Base-by-base conservation (phyloP, 1,139 yeast genomes). In the Hyphopichia wangnamkhiaoensis region DNA sequence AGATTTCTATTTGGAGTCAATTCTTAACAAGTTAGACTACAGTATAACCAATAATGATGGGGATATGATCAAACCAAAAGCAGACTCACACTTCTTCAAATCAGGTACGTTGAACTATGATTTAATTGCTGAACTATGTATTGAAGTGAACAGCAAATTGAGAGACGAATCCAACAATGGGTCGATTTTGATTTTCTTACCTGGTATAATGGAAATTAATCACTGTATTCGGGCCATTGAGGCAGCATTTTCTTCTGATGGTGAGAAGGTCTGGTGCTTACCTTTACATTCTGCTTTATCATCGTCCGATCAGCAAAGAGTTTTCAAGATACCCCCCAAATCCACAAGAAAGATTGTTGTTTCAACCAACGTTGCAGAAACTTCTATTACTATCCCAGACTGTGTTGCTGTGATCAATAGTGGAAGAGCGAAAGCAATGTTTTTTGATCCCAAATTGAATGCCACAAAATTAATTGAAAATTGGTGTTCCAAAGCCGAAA, bases 401-500 rank as follows among this genome's bases (percentile, higher is more conserved):
- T 88, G 94, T 63, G 96, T 90, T 15, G 95, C 82, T 0, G 97
- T 93, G 1, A 78, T 93, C 31, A 98, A 93, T 56, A 70, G 88
- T 1, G 98, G 98, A 3, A 70, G 91, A 39, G 91, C 88, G 3
- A 93, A 93, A 54, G 80, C 82, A 14, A 78, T 88, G 54, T 75
- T 77, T 31, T 93, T 81, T 54, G 93, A 88, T 52, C 54, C 88
- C 0, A 69, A 65, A 28, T 69, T 81, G 13, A 84, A 86, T 49
- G 76, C 90, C 3, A 83, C 95, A 0, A 79, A 78, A 44, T 71
- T 93, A 32, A 71, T 82, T 3, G 98, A 91, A 54, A 72, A 76
- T 3, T 91, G 96, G 90, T 89, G 91, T 26, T 91, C 98, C 0
- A 78, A 77, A 47, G 97, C 98, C 0, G 96, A 95, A 54, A 83